phyloP scores from a whole-genome alignment of 441 rosid genomes.

The Euphorbia schlechtendalii region DNA sequence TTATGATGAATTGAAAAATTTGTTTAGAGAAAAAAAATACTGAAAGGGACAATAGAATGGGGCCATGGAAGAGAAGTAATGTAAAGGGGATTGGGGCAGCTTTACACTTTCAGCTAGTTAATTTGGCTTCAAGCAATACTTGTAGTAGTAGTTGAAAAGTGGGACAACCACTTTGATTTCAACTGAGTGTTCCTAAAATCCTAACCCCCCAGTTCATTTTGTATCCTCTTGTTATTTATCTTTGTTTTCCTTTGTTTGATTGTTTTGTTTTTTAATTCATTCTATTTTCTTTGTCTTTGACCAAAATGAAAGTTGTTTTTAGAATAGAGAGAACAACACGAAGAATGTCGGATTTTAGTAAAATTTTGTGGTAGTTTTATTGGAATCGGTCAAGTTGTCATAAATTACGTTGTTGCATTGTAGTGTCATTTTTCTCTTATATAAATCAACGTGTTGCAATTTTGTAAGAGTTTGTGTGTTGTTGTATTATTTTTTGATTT shows the following conservation, averaged over 20 bases:
- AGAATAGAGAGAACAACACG: too few relatives aligned
- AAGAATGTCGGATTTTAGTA: too few relatives aligned
- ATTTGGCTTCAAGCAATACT: constrained; percentile 43
- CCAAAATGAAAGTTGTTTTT: neutral
- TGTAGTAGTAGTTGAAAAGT: constrained; percentile 20
- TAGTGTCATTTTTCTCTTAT: too few relatives aligned
- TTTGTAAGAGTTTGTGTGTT: too few relatives aligned
- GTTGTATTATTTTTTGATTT: too few relatives aligned
- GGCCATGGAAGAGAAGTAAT: constrained; percentile 37
- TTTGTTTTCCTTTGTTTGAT: neutral
- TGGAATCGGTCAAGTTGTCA: too few relatives aligned
- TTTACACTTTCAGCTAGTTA: constrained; percentile 38
- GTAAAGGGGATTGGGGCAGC: constrained; percentile 13
- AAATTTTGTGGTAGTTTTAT: too few relatives aligned
- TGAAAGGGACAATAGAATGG: constrained; percentile 40
- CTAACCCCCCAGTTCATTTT: constrained; percentile 11
- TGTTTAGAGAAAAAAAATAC: neutral
- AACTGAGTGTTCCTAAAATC: constrained; percentile 37
- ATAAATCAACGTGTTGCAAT: too few relatives aligned
- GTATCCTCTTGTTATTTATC: neutral
- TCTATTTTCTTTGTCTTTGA: neutral
- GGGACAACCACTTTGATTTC: constrained; percentile 42
- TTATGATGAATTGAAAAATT: neutral
- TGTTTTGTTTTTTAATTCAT: neutral
- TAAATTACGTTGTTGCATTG: too few relatives aligned